phyloP scores from a whole-genome alignment of 139 green algal species.

The Chlamydomonas sphaeroides region DNA sequence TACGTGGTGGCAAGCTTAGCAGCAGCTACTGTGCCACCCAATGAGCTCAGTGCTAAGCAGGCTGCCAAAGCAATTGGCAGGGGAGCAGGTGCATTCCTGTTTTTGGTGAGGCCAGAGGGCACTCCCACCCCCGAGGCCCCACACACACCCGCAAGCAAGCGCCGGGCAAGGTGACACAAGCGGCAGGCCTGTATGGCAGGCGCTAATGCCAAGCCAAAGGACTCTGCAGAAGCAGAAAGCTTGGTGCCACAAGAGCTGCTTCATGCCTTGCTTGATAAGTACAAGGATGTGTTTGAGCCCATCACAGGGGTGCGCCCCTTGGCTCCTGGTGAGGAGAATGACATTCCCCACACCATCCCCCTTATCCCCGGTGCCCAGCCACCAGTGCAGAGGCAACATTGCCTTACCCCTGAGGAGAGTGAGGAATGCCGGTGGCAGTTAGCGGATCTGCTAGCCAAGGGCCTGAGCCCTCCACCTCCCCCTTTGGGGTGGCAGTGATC shows the following conservation, averaged over 20 bases:
- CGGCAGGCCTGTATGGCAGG: no score
- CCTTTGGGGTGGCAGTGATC: not conserved
- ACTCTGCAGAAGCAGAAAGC: not conserved
- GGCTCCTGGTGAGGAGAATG: not conserved
- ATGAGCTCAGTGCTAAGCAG: no score
- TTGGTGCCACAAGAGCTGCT: not conserved
- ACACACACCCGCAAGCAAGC: no score
- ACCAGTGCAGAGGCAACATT: not conserved
- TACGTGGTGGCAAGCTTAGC: not conserved
- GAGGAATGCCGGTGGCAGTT: not conserved
- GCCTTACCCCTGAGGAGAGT: not conserved
- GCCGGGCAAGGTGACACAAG: no score
- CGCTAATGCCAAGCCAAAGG: not conserved
- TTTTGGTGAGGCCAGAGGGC: no score
- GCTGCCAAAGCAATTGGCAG: no score
- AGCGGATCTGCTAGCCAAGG: constrained; percentile 4
- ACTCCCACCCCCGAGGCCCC: no score
- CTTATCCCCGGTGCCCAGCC: not conserved
- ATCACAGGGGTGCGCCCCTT: not conserved
- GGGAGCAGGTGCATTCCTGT: no score
- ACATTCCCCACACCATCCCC: not conserved
- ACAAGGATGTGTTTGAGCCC: not conserved
- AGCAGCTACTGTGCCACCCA: not conserved
- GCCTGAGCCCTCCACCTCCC: not conserved
- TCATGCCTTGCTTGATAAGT: not conserved